phyloP scores from a whole-genome alignment of 495 filamentous ascomycete genomes.

The Physcia stellaris region DNA sequence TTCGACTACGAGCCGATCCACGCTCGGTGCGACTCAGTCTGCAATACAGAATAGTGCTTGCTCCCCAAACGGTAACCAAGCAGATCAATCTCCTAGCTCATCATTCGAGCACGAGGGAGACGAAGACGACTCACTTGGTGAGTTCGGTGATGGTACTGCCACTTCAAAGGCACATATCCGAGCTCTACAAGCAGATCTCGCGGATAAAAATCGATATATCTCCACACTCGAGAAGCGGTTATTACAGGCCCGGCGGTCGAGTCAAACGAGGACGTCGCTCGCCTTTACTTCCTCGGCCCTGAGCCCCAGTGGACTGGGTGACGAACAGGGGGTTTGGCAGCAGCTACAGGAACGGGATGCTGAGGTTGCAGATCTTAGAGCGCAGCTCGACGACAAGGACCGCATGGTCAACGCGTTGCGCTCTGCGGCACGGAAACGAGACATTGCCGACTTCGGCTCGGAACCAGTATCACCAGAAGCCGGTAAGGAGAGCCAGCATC shows the following conservation, averaged over 20 bases:
- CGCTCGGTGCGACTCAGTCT: conserved; percentile 34
- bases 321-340: conserved; percentile 51
- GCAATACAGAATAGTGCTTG: no score
- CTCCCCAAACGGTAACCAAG: conserved; percentile 39
- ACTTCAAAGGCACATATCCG: conserved; percentile 67
- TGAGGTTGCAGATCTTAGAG: conserved; percentile 81
- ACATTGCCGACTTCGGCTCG: conserved; percentile 54
- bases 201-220: conserved; percentile 94
- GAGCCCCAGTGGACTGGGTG: conserved; percentile 41
- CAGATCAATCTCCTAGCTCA: conserved; percentile 23
- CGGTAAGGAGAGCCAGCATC: conserved; percentile 21
- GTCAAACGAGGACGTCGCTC: conserved; percentile 71
- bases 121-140: conserved; percentile 61
- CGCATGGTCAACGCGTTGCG: conserved; percentile 81
- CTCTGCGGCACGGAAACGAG: conserved; percentile 75
- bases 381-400: conserved; percentile 89
- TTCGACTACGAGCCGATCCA: conserved; percentile 64
- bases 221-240: conserved; percentile 82
- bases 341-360: conserved; percentile 79
- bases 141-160: conserved; percentile 80
- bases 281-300: conserved; percentile 39
- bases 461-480: conserved; percentile 26
- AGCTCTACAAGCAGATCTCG: conserved; percentile 82
- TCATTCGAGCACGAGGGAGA: conserved; percentile 33
- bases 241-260: conserved; percentile 80